Evolutionary conservation across 2,329 filamentous ascomycete genomes (phyloP), one percentile per base, ranked within the genome.

Genomic region (Colletotrichum theobromicola): DNA sequence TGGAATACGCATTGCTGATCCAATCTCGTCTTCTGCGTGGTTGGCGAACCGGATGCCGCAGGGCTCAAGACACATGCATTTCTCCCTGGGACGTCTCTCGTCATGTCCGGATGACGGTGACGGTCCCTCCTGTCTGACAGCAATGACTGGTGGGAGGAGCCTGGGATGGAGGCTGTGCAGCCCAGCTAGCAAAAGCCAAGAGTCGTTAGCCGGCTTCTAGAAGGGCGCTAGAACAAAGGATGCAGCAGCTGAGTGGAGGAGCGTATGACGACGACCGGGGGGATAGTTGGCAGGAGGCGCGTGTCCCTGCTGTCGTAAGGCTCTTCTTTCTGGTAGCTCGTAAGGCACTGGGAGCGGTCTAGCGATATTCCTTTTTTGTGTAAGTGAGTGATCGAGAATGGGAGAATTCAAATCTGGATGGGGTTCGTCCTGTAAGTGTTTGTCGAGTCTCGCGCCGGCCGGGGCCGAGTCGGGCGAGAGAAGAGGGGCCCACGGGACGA

Each of bases 151-250:
- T 21, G 42, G 42, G 42, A 10, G 42, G 5, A 13, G 42, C 42
- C 42, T 46, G 42, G n/a, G 35, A 34, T 26, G 24, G 61, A 37
- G 61, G 61, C 61, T 64, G 61, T 50, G 61, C 26, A 57, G 53
- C 32, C n/a, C 60, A 42, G 32, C 60, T 60, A 32, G 57, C 18
- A 35, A 12, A 34, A 62, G 60, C 60, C 60, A 62, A 62, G 60
- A 62, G 18, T 21, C 60, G 30, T 37, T 62, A 62, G 60, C 60
- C 30, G 60, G 57, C 72, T 75, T 75, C 72, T 69, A 73, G 72
- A 73, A 75, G 53, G 34, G 26, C 72, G 72, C 72, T 75, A 75
- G 72, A 73, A 75, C 72, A 75, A 73, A 75, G 72, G 72, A 73
- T 63, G 63, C 69, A 34, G 60, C 53, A 42, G 53, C 58, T 30